Base-by-base conservation (phyloP, 108 stramenopile genomes). In the Nitzschia sp. region DNA sequence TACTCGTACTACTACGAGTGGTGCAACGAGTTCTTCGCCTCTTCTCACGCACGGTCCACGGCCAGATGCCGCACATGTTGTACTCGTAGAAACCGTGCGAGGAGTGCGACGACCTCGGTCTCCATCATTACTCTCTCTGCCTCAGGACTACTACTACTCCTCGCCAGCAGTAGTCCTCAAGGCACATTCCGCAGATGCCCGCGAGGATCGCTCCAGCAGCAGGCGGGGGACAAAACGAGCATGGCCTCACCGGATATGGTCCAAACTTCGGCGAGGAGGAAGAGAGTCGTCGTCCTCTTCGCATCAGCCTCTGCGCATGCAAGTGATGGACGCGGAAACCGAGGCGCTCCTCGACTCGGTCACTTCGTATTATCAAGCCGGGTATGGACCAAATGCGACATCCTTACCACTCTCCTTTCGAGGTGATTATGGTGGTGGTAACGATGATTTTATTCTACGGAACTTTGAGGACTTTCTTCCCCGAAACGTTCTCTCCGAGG, bases 371-470 rank as follows among this genome's bases (percentile, higher is more conserved):
- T 41, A 41, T 41, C 38, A 41, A 41, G 38, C 9, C 13, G 38
- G 13, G 9, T 41, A 9, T 41, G 6, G 9, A 6, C 6, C 6
- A 6, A 41, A 41, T 6, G 13, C 6, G 6, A 13, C 6, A 9
- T 9, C 38, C 38, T 9, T 41, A 6, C 9, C 9, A 9, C 38
- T 41, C 38, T 6, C 38, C 38, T 41, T 41, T 41, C 38, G 38
- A 13, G 21, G 17, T 11, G 19, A 17, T 9, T 54, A 23, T 19
- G 21, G 53, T 22, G 17, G 19, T 11, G 53, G n/a, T n/a, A n/a
- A n/a, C n/a, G 26, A 58, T 26, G 48, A 50, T n/a, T 50, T 38
- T 62, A 57, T 57, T n/a, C 31, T 45, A 9, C 25, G 60, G 30
- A 44, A 45, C 38, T 38, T 45, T 21, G 60, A 62, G 11, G 16